phyloP scores from a whole-genome alignment of 345 rosid species.

The Fremontodendron californicum region DNA sequence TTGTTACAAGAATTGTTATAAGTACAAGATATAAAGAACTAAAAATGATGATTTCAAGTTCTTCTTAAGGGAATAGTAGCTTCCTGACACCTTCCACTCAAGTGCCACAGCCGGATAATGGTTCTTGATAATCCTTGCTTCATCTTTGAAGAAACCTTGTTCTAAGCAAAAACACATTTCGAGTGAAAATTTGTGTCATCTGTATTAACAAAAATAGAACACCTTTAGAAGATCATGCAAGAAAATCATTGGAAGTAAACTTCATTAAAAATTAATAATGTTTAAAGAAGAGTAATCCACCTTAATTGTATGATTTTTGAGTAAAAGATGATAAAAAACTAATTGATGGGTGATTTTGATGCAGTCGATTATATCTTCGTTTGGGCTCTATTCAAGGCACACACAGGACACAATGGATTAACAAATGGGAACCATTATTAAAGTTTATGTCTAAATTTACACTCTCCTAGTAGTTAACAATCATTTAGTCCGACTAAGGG shows the following conservation, averaged over 20 bases:
- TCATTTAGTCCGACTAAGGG: too few relatives aligned
- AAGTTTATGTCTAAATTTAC: too few relatives aligned
- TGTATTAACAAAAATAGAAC: constrained; percentile 8
- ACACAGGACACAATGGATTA: not conserved
- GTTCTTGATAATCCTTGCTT: constrained; percentile 20
- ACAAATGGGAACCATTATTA: not conserved
- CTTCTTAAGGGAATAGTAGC: constrained; percentile 61
- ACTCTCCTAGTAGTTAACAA: too few relatives aligned
- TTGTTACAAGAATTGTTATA: too few relatives aligned
- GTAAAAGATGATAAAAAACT: constrained; percentile 71
- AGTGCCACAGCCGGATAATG: too few relatives aligned
- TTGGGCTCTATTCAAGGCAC: constrained; percentile 35
- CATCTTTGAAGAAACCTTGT: constrained; percentile 30
- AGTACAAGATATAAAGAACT: too few relatives aligned
- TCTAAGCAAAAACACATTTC: constrained; percentile 34
- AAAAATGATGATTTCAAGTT: too few relatives aligned
- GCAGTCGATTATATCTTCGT: too few relatives aligned
- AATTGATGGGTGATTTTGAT: too few relatives aligned
- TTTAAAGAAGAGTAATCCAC: constrained; percentile 19
- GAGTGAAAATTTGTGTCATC: constrained; percentile 49
- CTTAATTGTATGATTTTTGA: constrained; percentile 71
- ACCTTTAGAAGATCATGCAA: not conserved
- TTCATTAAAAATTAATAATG: not conserved
- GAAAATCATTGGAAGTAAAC: not conserved
- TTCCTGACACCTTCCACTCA: constrained; percentile 45